These are phyloP conservation scores for Leishmania guyanensis DNA, from an alignment of 208 protist genomes.

Conservation along the genomic window DNA sequence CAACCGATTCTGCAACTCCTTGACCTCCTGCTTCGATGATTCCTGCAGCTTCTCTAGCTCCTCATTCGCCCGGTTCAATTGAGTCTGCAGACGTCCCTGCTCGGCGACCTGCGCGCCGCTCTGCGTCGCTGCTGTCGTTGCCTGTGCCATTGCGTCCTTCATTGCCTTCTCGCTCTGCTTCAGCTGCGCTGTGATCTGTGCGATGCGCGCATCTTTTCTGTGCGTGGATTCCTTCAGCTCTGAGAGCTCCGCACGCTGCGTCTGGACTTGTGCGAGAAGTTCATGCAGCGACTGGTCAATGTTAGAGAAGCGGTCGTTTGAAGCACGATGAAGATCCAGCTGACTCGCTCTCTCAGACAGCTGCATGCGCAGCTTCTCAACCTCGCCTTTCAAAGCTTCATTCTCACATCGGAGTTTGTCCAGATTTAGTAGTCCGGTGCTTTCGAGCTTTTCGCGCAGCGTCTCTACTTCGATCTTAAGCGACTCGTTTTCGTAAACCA, in stretches of 20 bases:
- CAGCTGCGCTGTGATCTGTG: constrained; percentile 24
- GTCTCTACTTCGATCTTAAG: constrained; percentile 54
- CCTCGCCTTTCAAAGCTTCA: constrained; percentile 27
- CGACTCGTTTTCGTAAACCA: constrained; percentile 69
- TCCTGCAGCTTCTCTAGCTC: constrained; percentile 20
- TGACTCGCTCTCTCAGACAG: constrained; percentile 55
- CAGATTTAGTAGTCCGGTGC: constrained; percentile 36
- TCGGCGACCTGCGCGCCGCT: constrained; percentile 5
- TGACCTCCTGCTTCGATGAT: constrained; percentile 11
- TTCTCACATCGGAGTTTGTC: constrained; percentile 37
- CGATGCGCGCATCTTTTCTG: constrained; percentile 41
- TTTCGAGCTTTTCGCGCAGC: constrained; percentile 38
- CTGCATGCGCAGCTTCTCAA: constrained; percentile 31
- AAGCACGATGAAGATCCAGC: constrained; percentile 36
- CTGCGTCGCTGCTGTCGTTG: background rate
- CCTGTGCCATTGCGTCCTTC: constrained; percentile 8
- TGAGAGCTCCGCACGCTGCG: constrained; percentile 40
- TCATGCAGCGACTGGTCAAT: constrained; percentile 46
- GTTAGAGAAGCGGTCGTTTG: constrained; percentile 45
- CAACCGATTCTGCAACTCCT: constrained; percentile 7
- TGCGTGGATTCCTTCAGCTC: constrained; percentile 26
- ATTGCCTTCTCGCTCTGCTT: constrained; percentile 21
- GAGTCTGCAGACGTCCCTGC: background rate
- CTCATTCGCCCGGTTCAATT: constrained; percentile 13
- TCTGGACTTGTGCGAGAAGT: constrained; percentile 34